phyloP scores from a whole-genome alignment of 345 rosid genomes.

The Eucalyptus polybractea region DNA sequence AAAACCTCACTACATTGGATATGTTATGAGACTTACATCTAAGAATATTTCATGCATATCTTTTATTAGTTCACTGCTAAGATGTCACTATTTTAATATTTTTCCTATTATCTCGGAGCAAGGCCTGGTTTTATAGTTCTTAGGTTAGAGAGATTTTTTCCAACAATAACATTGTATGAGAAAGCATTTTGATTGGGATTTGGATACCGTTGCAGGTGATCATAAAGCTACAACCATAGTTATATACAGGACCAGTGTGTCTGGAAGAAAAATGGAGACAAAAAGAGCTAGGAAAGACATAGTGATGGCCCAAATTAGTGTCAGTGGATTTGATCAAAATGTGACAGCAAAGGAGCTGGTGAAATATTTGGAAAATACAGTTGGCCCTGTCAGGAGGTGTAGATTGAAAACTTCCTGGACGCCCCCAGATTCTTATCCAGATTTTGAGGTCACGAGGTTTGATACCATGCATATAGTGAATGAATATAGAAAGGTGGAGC shows the following conservation, averaged over 20 bases:
- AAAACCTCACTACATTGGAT: neutral
- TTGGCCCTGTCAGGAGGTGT: conserved; percentile 64
- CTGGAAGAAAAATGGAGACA: conserved; percentile 8
- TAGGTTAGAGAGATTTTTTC: neutral
- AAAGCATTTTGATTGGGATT: neutral
- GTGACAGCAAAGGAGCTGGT: conserved; percentile 39
- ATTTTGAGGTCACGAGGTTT: conserved; percentile 17
- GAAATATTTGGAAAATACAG: conserved; percentile 33
- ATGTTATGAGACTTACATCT: neutral
- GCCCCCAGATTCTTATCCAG: conserved; percentile 74
- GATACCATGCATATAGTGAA: conserved; percentile 5
- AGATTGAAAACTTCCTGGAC: conserved; percentile 85
- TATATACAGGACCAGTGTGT: neutral
- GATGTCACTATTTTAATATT: neutral
- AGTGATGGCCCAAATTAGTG: conserved; percentile 61
- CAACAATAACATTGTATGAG: neutral
- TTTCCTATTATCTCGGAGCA: neutral
- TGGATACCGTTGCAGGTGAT: neutral
- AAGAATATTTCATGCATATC: neutral
- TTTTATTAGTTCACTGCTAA: neutral
- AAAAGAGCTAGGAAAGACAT: conserved; percentile 19
- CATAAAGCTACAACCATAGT: neutral
- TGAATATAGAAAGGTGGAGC: conserved; percentile 48
- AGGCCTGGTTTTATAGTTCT: neutral
- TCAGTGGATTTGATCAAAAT: conserved; percentile 56